Evolutionary conservation across 2,329 filamentous ascomycete genomes (phyloP).

Genomic region (Thermoascus crustaceus): DNA sequence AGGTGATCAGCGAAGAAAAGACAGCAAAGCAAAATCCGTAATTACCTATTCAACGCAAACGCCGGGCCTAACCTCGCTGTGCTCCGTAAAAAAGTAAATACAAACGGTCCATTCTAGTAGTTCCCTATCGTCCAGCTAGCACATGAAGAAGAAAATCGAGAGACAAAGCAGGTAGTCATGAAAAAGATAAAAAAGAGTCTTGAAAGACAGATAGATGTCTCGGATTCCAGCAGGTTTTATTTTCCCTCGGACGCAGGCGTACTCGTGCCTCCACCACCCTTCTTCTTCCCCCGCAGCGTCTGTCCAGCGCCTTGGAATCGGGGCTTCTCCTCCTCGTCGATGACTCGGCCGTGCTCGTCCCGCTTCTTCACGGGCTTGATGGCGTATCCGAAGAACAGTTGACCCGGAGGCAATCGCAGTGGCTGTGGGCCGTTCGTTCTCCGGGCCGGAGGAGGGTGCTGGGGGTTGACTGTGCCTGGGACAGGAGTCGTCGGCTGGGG

Average conservation of each 20-base stretch:
- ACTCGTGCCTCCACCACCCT: constrained; percentile 35
- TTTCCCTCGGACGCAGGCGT: constrained; percentile 27
- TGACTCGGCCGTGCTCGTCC: constrained; percentile 55
- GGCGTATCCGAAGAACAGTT: constrained; percentile 95
- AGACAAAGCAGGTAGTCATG: too few relatives aligned
- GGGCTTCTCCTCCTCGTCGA: constrained; percentile 56
- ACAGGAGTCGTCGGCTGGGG: constrained; percentile 68
- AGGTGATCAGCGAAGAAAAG: too few relatives aligned
- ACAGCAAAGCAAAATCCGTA: too few relatives aligned
- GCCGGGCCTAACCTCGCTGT: too few relatives aligned
- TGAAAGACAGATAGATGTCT: too few relatives aligned
- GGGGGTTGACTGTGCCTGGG: constrained; percentile 45
- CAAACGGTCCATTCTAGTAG: too few relatives aligned
- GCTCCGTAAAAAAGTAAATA: too few relatives aligned
- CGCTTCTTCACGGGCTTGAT: constrained; percentile 79
- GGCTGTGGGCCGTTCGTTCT: constrained; percentile 75
- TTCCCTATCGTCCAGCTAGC: too few relatives aligned
- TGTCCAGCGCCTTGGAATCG: constrained; percentile 80
- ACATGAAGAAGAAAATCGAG: too few relatives aligned
- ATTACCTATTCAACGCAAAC: too few relatives aligned
- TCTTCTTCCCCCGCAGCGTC: constrained; percentile 69
- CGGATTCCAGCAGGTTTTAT: too few relatives aligned
- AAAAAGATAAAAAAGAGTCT: too few relatives aligned
- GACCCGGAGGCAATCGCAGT: constrained; percentile 73
- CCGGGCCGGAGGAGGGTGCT: constrained; percentile 36